Base-by-base conservation (phyloP, 305 asterid genomes). In the Petunia hybrid region DNA sequence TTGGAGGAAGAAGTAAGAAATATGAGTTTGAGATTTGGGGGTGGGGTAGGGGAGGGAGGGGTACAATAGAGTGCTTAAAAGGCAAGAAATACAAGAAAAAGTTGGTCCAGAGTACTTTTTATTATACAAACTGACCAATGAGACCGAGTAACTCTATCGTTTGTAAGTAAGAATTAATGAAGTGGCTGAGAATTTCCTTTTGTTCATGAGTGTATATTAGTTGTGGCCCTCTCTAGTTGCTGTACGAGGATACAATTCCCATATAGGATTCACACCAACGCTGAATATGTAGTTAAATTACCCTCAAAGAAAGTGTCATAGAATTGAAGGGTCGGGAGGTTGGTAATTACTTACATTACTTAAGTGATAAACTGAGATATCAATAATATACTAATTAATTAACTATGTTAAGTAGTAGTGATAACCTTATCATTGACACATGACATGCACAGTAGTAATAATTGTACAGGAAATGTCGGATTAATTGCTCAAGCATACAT, bases 21-120 rank as follows among this genome's bases (percentile, higher is more conserved):
- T 80, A 71, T 82, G 63, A 56, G n/a, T 63, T 60, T 74, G 80
- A 16, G 40, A 68, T 74, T 77, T 46, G 48, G 45, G 16, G 9
- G 4, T 60, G 62, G 43, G 74, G 10, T 41, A 59, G 80, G 80
- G 77, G n/a, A 16, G 63, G 59, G 76, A 55, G 78, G 55, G 45
- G 63, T 73, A 74, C 48, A 74, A 80, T 82, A 83, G 91, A 82
- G 91, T 88, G 91, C 95, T 94, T 92, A 86, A 86, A 94, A 92
- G 98, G 95, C 93, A 92, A 91, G 97, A 71, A 64, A 89, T 79
- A 57, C 46, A 62, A 68, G 83, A 87, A 82, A 89, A 82, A 67
- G 90, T 87, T 81, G 89, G 91, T 84, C 70, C 78, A 59, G 80
- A 81, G 62, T 60, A 59, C 64, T 6, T 78, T 80, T 61, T 45